These are phyloP conservation scores for Trypanosoma congolense DNA, from an alignment of 208 protist genomes.

Conservation along the genomic window DNA sequence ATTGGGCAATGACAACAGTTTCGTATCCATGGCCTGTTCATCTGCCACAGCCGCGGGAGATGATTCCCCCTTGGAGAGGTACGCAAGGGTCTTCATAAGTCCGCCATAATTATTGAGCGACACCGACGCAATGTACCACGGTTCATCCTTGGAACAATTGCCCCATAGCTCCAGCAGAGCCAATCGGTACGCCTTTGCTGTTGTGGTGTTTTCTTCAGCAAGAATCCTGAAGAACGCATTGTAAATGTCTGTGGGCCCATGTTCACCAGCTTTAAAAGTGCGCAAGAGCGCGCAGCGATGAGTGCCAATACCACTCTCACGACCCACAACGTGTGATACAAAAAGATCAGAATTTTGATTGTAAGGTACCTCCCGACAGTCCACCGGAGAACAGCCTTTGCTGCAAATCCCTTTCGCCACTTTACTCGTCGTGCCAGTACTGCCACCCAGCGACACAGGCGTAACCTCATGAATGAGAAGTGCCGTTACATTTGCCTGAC, in stretches of 20 bases:
- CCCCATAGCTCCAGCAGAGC: slow-evolving; percentile 13
- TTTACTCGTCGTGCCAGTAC: background rate
- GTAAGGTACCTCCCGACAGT: slow-evolving; percentile 4
- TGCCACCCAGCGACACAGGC: background rate
- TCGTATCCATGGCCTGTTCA: background rate
- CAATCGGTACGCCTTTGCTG: slow-evolving; percentile 20
- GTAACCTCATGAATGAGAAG: slow-evolving; percentile 18
- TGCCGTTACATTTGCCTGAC: slow-evolving; percentile 1
- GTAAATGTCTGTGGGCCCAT: slow-evolving; percentile 9
- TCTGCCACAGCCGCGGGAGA: background rate
- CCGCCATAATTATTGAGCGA: slow-evolving; percentile 59
- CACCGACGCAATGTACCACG: slow-evolving; percentile 50
- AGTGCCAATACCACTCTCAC: slow-evolving; percentile 19
- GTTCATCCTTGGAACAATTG: slow-evolving; percentile 24
- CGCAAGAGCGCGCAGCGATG: slow-evolving; percentile 22
- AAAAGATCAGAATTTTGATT: slow-evolving; percentile 23
- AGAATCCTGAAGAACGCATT: slow-evolving; percentile 10
- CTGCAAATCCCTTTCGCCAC: background rate
- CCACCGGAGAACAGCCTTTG: background rate
- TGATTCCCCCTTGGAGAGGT: slow-evolving; percentile 6
- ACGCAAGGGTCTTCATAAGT: slow-evolving; percentile 27
- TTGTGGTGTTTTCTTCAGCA: slow-evolving; percentile 15
- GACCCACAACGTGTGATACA: slow-evolving; percentile 21
- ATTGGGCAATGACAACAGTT: background rate
- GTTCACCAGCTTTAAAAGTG: slow-evolving; percentile 8